Evolutionary conservation across 1,139 yeast species (phyloP).

Genomic region (Suhomyces panamericanus): DNA sequence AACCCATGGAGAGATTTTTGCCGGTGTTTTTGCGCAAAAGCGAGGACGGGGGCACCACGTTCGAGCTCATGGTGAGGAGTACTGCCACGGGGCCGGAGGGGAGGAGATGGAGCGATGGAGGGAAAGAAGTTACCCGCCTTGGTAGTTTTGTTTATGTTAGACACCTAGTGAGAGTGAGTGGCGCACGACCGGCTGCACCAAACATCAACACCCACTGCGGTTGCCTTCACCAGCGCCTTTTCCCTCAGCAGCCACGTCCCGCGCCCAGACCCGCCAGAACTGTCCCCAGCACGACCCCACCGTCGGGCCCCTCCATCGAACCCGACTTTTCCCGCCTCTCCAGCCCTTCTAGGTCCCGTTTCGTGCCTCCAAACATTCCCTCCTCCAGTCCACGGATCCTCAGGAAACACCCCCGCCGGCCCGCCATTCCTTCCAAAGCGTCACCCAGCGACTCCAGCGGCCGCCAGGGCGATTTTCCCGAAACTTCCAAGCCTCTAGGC

Average conservation of each 20-base stretch:
- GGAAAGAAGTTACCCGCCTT: conserved; percentile 4
- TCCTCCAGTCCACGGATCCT: background rate
- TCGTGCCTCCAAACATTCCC: background rate
- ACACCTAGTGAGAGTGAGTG: conserved; percentile 5
- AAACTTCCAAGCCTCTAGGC: background rate
- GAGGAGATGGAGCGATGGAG: background rate
- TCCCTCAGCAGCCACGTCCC: background rate
- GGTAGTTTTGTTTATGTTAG: conserved; percentile 4
- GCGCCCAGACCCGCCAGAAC: background rate
- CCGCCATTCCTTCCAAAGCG: background rate
- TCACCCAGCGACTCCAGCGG: background rate
- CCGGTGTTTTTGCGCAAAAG: conserved; percentile 31
- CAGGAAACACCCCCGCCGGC: background rate
- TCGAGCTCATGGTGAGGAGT: conserved; percentile 10
- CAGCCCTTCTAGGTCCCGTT: background rate
- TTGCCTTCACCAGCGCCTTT: background rate
- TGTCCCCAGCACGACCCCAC: background rate
- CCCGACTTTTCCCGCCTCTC: background rate
- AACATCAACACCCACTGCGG: conserved; percentile 3
- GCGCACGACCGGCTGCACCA: conserved; percentile 7
- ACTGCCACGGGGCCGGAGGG: background rate
- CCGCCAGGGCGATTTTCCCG: background rate
- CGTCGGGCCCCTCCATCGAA: background rate
- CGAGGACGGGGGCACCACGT: conserved; percentile 25
- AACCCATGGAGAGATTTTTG: conserved; percentile 37